Conservation (phyloP, 768 basidiomycete genomes). For the Mycena venus region DNA sequence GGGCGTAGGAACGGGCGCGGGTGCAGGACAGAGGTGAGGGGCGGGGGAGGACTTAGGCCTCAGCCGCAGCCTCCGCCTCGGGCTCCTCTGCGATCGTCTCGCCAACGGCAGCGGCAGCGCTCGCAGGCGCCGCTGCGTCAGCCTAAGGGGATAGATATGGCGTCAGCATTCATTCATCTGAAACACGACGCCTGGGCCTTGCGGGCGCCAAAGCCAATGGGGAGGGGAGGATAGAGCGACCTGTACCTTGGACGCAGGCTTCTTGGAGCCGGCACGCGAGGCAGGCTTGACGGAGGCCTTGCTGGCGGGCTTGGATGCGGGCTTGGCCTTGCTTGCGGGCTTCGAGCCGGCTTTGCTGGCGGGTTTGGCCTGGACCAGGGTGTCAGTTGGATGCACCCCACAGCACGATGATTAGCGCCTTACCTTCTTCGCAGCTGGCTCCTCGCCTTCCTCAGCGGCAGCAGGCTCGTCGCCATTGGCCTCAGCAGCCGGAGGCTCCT, state of each 20-base stretch:
- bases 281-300: conserved; percentile 64
- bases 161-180: conserved; percentile 15
- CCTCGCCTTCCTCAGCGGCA: conserved; percentile 50
- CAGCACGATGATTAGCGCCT: no score
- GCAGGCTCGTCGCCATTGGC: conserved; percentile 32
- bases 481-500: conserved; percentile 49
- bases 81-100: conserved; percentile 61
- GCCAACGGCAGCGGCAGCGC: conserved; percentile 39
- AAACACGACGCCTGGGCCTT: no score
- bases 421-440: conserved; percentile 80
- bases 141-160: conserved; percentile 33
- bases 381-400: background rate
- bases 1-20: background rate
- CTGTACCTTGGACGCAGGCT: conserved; percentile 56
- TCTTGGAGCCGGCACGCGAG: conserved; percentile 72
- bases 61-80: conserved; percentile 48
- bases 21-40: background rate
- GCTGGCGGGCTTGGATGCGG: conserved; percentile 50
- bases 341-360: conserved; percentile 57
- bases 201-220: no score
- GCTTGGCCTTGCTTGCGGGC: conserved; percentile 55
- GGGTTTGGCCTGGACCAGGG: conserved; percentile 45
- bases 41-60: background rate
- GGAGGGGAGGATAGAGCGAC: background rate
- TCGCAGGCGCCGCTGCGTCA: conserved; percentile 45